phyloP scores from a whole-genome alignment of 495 filamentous ascomycete species.

The Lepidopterella palustris region DNA sequence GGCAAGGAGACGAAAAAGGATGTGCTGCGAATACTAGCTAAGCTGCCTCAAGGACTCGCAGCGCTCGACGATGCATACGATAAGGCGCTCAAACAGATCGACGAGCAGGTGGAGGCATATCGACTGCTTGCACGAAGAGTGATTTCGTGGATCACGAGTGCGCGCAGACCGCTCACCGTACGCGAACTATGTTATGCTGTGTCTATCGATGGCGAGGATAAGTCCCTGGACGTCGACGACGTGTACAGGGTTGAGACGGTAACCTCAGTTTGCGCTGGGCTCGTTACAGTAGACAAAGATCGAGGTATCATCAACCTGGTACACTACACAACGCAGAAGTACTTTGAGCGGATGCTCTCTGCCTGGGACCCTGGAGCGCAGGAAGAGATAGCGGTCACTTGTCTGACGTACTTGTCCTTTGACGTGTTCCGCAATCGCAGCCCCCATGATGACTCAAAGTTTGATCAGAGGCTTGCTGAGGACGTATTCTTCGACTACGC shows the following conservation, averaged over 20 bases:
- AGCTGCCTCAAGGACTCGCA: background rate
- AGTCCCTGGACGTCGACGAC: constrained; percentile 37
- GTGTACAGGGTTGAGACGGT: constrained; percentile 37
- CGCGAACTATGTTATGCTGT: constrained; percentile 46
- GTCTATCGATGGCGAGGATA: constrained; percentile 29
- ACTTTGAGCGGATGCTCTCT: background rate
- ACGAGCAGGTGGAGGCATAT: constrained; percentile 29
- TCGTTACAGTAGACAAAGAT: constrained; percentile 46
- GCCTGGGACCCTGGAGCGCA: background rate
- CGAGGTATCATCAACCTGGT: constrained; percentile 30
- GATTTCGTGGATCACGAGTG: constrained; percentile 43
- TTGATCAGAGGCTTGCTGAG: background rate
- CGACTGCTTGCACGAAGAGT: constrained; percentile 34
- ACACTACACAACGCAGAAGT: background rate
- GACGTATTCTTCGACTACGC: background rate
- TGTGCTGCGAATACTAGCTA: constrained; percentile 23
- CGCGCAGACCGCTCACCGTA: constrained; percentile 37
- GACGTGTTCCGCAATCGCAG: background rate
- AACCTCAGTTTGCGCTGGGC: constrained; percentile 45
- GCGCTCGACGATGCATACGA: constrained; percentile 35
- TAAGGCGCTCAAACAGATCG: constrained; percentile 40
- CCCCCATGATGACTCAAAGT: background rate
- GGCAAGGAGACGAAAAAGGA: constrained; percentile 32
- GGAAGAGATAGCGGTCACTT: background rate
- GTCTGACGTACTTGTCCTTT: background rate